phyloP scores from a whole-genome alignment of 768 basidiomycete genomes.

The Clitopilus passeckerianus region DNA sequence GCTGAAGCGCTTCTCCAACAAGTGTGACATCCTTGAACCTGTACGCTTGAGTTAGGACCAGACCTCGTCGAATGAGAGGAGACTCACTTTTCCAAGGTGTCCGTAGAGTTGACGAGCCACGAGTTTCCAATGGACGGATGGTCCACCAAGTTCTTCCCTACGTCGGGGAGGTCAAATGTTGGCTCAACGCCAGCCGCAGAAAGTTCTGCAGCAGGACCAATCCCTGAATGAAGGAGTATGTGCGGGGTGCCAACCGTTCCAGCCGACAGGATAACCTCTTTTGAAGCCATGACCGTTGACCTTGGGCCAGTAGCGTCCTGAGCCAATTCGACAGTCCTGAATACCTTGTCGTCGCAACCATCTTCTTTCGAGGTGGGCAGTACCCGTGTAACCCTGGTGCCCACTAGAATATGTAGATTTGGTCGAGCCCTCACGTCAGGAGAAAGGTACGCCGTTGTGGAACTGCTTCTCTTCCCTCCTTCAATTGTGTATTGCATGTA shows the following conservation, averaged over 20 bases:
- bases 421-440: no score
- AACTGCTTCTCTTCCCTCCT: no score
- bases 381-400: no score
- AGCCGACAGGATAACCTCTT: constrained; percentile 2
- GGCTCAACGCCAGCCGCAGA: constrained; percentile 9
- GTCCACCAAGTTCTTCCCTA: constrained; percentile 24
- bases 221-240: constrained; percentile 22
- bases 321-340: no score
- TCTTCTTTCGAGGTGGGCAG: no score
- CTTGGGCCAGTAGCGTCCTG: no score
- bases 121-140: constrained; percentile 11
- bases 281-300: no score
- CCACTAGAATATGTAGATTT: no score
- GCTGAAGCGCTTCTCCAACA: background rate
- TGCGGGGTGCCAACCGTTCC: constrained; percentile 24
- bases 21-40: background rate
- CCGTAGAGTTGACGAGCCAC: constrained; percentile 12
- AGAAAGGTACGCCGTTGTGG: no score
- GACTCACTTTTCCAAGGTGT: constrained; percentile 9
- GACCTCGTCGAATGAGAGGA: background rate
- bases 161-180: constrained; percentile 17
- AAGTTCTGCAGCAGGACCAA: constrained; percentile 16
- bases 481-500: no score
- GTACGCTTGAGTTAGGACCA: background rate
- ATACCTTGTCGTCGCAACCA: no score